Evolutionary conservation across 208 protist species (phyloP).

Genomic region (Leptomonas seymouri): DNA sequence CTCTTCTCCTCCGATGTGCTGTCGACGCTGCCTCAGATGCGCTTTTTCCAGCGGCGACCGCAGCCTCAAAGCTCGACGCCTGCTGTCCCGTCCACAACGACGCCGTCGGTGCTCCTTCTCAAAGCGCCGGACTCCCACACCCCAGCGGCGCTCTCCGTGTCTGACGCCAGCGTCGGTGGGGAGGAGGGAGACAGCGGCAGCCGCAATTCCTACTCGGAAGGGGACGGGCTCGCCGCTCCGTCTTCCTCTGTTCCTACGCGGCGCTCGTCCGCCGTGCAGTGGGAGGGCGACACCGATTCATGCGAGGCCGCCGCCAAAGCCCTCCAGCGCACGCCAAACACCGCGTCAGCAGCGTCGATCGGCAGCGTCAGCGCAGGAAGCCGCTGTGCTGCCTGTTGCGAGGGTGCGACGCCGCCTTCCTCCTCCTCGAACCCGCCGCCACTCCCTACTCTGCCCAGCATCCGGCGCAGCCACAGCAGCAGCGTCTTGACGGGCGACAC

Average conservation of each 20-base stretch:
- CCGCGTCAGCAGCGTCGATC: not conserved
- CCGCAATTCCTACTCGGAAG: no score
- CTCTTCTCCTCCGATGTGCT: constrained; percentile 4
- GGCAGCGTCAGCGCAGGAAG: not conserved
- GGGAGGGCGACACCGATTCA: not conserved
- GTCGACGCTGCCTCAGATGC: constrained; percentile 2
- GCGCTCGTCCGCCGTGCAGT: constrained; percentile 11
- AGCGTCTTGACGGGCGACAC: not conserved
- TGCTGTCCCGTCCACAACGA: not conserved
- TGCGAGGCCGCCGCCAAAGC: not conserved
- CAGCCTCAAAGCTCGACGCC: not conserved
- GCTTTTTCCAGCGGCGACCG: not conserved
- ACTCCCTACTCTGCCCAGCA: not conserved
- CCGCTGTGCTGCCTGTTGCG: not conserved
- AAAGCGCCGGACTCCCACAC: not conserved
- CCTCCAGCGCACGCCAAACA: not conserved
- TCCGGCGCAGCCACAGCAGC: constrained; percentile 5
- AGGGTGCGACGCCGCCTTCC: not conserved
- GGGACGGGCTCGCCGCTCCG: no score
- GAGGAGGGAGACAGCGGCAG: no score
- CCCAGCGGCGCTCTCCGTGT: not conserved
- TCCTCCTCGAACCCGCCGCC: constrained; percentile 10
- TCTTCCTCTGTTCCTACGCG: not conserved
- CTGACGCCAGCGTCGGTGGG: not conserved
- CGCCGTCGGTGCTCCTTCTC: not conserved